These are phyloP conservation scores for Rhizoclosmatium globosum DNA, from an alignment of 192 early-diverging fungal species.

Conservation along the genomic window DNA sequence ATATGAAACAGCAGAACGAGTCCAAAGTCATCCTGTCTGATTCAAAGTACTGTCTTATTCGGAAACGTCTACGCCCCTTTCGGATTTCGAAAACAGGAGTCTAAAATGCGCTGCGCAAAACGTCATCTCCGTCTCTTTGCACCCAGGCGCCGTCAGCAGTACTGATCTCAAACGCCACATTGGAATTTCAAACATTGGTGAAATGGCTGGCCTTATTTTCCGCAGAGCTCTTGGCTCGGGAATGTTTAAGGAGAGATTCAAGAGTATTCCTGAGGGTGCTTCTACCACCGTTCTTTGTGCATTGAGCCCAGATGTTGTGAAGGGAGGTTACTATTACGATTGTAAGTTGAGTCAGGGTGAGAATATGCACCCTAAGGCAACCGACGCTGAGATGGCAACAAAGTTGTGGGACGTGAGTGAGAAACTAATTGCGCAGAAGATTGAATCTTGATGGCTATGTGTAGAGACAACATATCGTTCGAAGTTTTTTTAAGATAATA, in stretches of 20 bases:
- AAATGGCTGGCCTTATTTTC: not conserved
- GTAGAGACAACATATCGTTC: no score
- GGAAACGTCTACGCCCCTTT: no score
- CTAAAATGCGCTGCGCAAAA: no score
- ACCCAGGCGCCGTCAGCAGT: conserved; percentile 44
- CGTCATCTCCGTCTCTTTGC: conserved; percentile 32
- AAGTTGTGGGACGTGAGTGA: conserved; percentile 21
- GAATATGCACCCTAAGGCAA: conserved; percentile 6
- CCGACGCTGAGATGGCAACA: conserved; percentile 1
- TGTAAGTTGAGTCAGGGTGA: conserved; percentile 23
- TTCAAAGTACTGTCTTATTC: no score
- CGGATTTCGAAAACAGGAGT: no score
- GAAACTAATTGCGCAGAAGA: conserved; percentile 12
- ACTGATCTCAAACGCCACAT: conserved; percentile 19
- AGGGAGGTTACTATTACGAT: conserved; percentile 46
- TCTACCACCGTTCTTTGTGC: conserved; percentile 40
- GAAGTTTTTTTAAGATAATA: no score
- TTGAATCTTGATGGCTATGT: not conserved
- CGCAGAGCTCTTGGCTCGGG: not conserved
- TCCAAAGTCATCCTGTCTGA: no score
- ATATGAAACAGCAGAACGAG: no score
- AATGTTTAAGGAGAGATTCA: conserved; percentile 16
- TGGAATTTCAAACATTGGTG: not conserved
- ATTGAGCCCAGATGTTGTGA: conserved; percentile 17
- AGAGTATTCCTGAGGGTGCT: conserved; percentile 42